phyloP scores from a whole-genome alignment of 2,329 filamentous ascomycete species.

The Rhynchosporium graminicola region DNA sequence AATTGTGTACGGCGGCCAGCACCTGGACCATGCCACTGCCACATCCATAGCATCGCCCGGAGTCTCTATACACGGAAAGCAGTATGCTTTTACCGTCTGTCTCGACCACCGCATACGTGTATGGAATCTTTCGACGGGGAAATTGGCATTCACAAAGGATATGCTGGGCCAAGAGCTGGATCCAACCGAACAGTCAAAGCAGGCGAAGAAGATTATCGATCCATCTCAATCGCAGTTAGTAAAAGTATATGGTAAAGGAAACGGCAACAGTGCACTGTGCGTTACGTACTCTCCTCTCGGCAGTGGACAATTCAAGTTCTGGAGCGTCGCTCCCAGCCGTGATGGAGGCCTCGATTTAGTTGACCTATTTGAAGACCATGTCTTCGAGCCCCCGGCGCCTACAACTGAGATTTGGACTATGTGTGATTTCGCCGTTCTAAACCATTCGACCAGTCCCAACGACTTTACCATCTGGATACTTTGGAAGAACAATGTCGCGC shows the following conservation, averaged over 20 bases:
- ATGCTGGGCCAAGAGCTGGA: conserved; percentile 69
- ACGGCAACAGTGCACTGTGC: conserved; percentile 56
- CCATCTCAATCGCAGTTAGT: conserved; percentile 77
- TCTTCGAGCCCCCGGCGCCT: conserved; percentile 69
- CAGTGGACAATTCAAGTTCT: conserved; percentile 92
- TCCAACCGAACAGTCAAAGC: conserved; percentile 61
- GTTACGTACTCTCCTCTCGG: conserved; percentile 88
- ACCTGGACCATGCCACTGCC: conserved; percentile 67
- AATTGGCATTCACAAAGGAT: conserved; percentile 74
- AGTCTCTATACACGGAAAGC: conserved; percentile 29
- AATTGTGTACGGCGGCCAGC: conserved; percentile 62
- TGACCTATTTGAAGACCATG: conserved; percentile 67
- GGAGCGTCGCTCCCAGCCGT: conserved; percentile 68
- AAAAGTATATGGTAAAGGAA: conserved; percentile 65
- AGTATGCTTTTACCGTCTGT: conserved; percentile 72
- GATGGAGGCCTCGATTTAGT: conserved; percentile 61
- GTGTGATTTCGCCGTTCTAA: conserved; percentile 70
- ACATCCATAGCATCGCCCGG: conserved; percentile 58
- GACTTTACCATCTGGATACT: conserved; percentile 70
- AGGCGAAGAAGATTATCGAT: conserved; percentile 72
- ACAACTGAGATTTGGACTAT: conserved; percentile 78
- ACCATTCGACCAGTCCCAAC: conserved; percentile 51
- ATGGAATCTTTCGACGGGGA: conserved; percentile 85
- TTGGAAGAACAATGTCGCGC: conserved; percentile 83
- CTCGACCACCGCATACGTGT: conserved; percentile 86